phyloP scores from a whole-genome alignment of 1,284 basidiomycete genomes.

The Malassezia furfur region DNA sequence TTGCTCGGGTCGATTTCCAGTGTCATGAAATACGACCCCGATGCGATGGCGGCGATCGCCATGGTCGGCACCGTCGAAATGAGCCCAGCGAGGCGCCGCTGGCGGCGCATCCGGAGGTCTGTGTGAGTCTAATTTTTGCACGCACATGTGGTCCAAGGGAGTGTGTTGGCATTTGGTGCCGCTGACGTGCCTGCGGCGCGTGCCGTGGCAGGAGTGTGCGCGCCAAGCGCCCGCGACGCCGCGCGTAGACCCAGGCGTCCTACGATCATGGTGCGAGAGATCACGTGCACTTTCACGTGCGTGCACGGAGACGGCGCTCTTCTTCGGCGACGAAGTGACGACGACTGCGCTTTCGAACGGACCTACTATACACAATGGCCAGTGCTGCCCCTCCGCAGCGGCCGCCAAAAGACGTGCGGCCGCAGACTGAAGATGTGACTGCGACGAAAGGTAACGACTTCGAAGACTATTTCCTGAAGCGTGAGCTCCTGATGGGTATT shows the following conservation, averaged over 20 bases:
- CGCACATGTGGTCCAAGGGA: slow-evolving; percentile 17
- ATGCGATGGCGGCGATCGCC: slow-evolving; percentile 25
- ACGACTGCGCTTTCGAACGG: no score
- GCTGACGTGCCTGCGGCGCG: neutral
- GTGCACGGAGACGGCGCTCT: neutral
- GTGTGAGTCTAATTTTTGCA: neutral
- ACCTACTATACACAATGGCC: slow-evolving; percentile 1
- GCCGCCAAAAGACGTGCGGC: slow-evolving; percentile 34
- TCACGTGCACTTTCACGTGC: neutral
- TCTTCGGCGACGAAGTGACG: neutral
- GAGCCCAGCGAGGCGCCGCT: slow-evolving; percentile 33
- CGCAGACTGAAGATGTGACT: slow-evolving; percentile 47
- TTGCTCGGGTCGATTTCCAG: slow-evolving; percentile 37
- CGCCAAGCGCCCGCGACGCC: neutral
- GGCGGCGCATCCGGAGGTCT: slow-evolving; percentile 33
- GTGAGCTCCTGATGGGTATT: slow-evolving; percentile 48
- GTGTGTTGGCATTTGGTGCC: neutral
- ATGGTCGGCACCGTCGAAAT: slow-evolving; percentile 41
- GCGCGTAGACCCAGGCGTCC: neutral
- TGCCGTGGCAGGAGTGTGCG: neutral
- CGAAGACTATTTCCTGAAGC: slow-evolving; percentile 47
- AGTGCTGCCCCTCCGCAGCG: slow-evolving; percentile 11
- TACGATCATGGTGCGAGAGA: neutral
- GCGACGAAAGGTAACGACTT: slow-evolving; percentile 48
- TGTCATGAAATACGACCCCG: slow-evolving; percentile 38